Evolutionary conservation across 2,329 filamentous ascomycete genomes (phyloP).

Genomic region (Beauveria asiatica): DNA sequence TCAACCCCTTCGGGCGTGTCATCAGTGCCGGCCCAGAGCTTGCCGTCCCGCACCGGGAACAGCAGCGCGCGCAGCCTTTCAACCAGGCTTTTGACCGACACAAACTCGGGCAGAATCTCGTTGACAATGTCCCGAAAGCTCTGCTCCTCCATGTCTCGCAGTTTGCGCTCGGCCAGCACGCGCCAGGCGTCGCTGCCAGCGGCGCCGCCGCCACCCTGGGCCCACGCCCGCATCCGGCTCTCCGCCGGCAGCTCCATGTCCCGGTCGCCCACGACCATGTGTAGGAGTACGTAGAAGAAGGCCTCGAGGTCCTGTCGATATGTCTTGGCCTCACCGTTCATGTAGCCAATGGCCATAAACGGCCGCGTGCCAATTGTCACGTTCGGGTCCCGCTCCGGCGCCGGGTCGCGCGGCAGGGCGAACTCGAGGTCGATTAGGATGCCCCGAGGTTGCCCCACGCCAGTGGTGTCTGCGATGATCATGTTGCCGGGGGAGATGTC

Average conservation of each 20-base stretch:
- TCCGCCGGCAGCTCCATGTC: neutral
- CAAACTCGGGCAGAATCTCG: neutral
- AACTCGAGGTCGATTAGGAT: conserved; percentile 17
- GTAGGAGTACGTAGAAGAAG: conserved; percentile 20
- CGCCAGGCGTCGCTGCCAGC: neutral
- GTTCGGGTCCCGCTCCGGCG: neutral
- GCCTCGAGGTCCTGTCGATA: conserved; percentile 22
- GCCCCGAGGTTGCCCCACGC: conserved; percentile 6
- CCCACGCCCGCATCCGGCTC: neutral
- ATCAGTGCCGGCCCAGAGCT: neutral
- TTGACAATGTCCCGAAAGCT: neutral
- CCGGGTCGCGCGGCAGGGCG: conserved; percentile 11
- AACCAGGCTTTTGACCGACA: neutral
- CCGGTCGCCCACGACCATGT: conserved; percentile 9
- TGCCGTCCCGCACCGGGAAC: neutral
- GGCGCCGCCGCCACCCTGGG: neutral
- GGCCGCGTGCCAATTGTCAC: neutral
- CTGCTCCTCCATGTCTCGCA: neutral
- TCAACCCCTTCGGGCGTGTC: conserved; percentile 30
- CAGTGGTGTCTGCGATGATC: conserved; percentile 10
- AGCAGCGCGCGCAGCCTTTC: neutral
- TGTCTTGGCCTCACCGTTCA: conserved; percentile 9
- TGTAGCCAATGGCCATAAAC: conserved; percentile 19
- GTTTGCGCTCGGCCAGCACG: neutral
- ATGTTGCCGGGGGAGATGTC: conserved; percentile 16